Evolutionary conservation across 2,329 filamentous ascomycete species (phyloP), one percentile per base, ranked within the genome.

Genomic region (Colletotrichum tofieldiae): DNA sequence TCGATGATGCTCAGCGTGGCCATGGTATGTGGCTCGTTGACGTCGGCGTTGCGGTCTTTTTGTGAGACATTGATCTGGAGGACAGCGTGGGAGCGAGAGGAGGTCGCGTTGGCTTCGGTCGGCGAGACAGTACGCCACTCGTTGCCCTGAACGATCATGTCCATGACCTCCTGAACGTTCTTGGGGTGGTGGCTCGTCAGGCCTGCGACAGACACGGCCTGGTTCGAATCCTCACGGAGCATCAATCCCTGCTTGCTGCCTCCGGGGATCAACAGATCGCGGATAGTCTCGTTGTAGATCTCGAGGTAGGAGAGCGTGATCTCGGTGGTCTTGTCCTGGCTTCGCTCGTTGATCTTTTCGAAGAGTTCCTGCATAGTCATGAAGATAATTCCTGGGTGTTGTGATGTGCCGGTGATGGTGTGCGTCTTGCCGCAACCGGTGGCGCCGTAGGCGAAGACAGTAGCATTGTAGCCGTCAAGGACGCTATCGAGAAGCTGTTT

Each of bases 271-370:
- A 99, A 87, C 78, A 99, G 85, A 84, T 99, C 96, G 64, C 96
- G 94, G 78, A 99, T 99, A 0, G 95, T 98, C 85, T 99, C 96
- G 81, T 99, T 99, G 87, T 99, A 99, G 75, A 99, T 99, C 81
- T 99, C 96, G 47, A 99, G 88, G 79, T 98, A 99, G 0, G 95
- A 98, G 20, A 99, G 89, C 0, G 95, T 94, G 65, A 99, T 87
- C 78, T 98, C 96, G 4, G 95, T 96, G 37, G 91, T 87, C 83
- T 98, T 98, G 73, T 98, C 95, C 70, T 93, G 91, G 74, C 92
- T 92, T 65, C 94, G 85, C 68, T 98, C 96, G n/a, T 88, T 86
- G 76, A 99, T 98, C 82, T 96, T 94, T 84, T 99, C 96, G 79
- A 99, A 99, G 32, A 99, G 87, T 83, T 99, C 96, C 82, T 98